Base-by-base conservation (phyloP, 2,329 filamentous ascomycete species). In the Colletotrichum sp. region DNA sequence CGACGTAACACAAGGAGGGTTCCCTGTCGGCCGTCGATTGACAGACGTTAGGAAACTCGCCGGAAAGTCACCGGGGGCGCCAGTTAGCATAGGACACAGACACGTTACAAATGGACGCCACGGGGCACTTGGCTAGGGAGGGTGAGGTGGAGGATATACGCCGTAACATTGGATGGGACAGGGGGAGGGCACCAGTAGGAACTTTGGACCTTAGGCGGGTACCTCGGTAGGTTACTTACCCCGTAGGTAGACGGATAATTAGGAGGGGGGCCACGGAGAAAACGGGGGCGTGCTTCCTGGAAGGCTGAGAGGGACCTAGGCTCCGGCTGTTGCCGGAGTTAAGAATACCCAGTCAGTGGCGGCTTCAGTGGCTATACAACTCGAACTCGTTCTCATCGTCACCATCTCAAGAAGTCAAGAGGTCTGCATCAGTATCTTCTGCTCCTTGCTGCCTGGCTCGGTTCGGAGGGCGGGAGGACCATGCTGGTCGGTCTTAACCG, bases 11-110 rank as follows among this genome's bases (percentile, higher is more conserved):
- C 68, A 62, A 34, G 39, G n/a, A 55, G 44, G n/a, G 34, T 24
- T 52, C 28, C 28, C 15, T 24, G 71, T 52, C 55, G 36, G 59
- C 44, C 44, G 71, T 62, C 55, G 21, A 36, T 68, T 55, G 65
- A 28, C 65, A 24, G 59, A 44, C 30, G 24, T 72, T 30, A 55
- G 24, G 30, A 24, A 66, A 71, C 32, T 71, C 72, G n/a, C 60
- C 28, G 72, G 49, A 59, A 75, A 66, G 68, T 71, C 49, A 30
- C 68, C 34, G 68, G 68, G 72, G 66, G 15, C 9, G 71, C 26
- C 16, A 28, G 21, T 59, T 28, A 59, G 26, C 24, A 59, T 12
- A 52, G 44, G n/a, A 21, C 44, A 52, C 44, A 21, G n/a, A 52
- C n/a, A 52, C 44, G n/a, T 52, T 52, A 52, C 44, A 52, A 52